Base-by-base conservation (phyloP, 1,284 basidiomycete genomes). In the Boletellus dicymbophilus region DNA sequence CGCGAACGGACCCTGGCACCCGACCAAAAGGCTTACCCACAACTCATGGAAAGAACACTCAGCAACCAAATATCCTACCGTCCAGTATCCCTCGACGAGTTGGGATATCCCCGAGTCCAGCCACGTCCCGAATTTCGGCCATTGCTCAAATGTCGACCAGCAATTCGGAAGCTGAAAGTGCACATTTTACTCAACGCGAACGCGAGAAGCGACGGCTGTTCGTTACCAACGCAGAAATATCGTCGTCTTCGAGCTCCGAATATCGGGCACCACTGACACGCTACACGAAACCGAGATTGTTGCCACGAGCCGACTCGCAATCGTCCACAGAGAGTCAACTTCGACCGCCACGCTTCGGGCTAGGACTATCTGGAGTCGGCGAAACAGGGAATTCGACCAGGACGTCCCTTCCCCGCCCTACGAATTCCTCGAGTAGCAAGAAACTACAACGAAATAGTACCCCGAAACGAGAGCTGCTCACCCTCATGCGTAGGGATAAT, bases 141-240 rank as follows among this genome's bases (percentile, higher is more conserved):
- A 23, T 38, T 27, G 18, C 43, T 12, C 50, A 49, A 6, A 28
- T 7, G 13, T 20, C 39, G 3, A 30, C 45, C 31, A 39, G 31
- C 27, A 37, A 48, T 22, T 40, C 49, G 12, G 66, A 55, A 13
- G 28, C 23, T 5, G 47, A 26, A 15, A 36, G 38, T 22, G 12
- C 22, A 10, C 43, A 50, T 21, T 23, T 50, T 13, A 65, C 61
- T 39, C 69, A 60, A 52, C 53, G 46, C 40, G 61, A 60, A 52
- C 53, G 46, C 40, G 61, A 58, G 23, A 58, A 66, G 46, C 64
- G 78, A 31, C 71, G 73, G 36, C 65, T 85, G 4, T 74, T 77
- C 5, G 77, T 85, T 5, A 72, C 80, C 4, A 84, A 84, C 52
- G 77, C 76, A 0, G 72, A 74, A 23, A 71, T 79, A 22, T 61